A percentile compares a stretch with the other conserved stretches of the same genome.
These are phyloP conservation scores for Sarcomyxa edulis DNA, from an alignment of 768 basidiomycete species.

Conservation along the genomic window DNA sequence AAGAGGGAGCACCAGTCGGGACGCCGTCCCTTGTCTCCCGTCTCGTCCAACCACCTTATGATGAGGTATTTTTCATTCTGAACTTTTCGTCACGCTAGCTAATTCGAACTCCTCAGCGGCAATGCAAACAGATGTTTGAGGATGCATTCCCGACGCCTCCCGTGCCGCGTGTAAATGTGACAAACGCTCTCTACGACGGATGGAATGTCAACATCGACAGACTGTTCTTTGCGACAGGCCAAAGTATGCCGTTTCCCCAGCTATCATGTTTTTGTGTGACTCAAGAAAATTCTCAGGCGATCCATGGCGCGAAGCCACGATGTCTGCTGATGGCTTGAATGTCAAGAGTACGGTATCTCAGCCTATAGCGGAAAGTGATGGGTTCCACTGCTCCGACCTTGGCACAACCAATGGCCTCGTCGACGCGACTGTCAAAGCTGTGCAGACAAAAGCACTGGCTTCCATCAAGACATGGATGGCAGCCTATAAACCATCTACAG, in stretches of 20 bases:
- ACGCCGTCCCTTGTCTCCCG: constrained; percentile 46
- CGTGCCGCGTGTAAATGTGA: constrained; percentile 32
- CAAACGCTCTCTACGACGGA: constrained; percentile 49
- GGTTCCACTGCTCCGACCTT: constrained; percentile 68
- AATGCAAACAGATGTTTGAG: constrained; percentile 67
- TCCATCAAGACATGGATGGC: constrained; percentile 55
- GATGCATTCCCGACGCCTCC: constrained; percentile 46
- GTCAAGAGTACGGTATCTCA: constrained; percentile 45
- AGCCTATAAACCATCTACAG: constrained; percentile 18
- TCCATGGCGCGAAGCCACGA: constrained; percentile 67
- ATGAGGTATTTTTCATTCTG: constrained; percentile 35
- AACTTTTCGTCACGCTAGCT: background rate
- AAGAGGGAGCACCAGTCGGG: constrained; percentile 38
- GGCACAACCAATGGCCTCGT: constrained; percentile 29
- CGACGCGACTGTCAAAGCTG: constrained; percentile 46
- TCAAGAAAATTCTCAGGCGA: constrained; percentile 39
- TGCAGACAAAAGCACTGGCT: constrained; percentile 47
- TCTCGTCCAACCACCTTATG: constrained; percentile 49
- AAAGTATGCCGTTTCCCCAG: constrained; percentile 38
- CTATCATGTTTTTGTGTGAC: background rate
- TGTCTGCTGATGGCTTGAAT: constrained; percentile 48
- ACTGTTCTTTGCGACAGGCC: constrained; percentile 68
- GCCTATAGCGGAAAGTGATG: constrained; percentile 53
- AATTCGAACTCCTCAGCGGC: constrained; percentile 36
- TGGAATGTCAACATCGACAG: constrained; percentile 56